Percentiles rank a stretch among this genome's conserved stretches.
Evolutionary conservation across 2,329 filamentous ascomycete genomes (phyloP).

Genomic region (Coniochaeta sp.): DNA sequence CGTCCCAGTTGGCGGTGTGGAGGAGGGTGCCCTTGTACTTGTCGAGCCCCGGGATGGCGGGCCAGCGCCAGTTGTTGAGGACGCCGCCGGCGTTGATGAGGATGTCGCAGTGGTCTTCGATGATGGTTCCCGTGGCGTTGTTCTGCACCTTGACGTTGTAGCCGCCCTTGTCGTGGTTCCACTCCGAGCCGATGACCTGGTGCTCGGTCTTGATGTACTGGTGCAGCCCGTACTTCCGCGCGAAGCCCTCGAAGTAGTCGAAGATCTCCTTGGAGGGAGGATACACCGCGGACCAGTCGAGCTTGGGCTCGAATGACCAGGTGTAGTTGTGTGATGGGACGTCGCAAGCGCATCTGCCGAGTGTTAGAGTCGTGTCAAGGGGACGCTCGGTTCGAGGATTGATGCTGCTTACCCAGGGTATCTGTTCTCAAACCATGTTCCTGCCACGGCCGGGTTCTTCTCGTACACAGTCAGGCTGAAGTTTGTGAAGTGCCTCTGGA

Average conservation of each 20-base stretch:
- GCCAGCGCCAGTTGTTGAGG: conserved; percentile 10
- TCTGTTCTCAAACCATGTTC: conserved; percentile 18
- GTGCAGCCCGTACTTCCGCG: conserved; percentile 25
- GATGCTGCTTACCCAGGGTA: not conserved
- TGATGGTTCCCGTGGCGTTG: not conserved
- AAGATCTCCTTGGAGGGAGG: conserved; percentile 44
- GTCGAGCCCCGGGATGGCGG: conserved; percentile 15
- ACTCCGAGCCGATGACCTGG: conserved; percentile 13
- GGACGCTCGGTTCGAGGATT: too few species aligned
- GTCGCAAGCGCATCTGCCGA: conserved; percentile 5
- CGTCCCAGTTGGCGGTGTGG: conserved; percentile 16
- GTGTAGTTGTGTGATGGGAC: conserved; percentile 47
- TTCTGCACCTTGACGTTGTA: conserved; percentile 9
- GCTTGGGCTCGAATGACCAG: conserved; percentile 42
- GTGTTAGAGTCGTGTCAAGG: not conserved
- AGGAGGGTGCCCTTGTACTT: conserved; percentile 17
- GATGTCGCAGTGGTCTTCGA: conserved; percentile 3
- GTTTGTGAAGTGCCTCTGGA: conserved; percentile 34
- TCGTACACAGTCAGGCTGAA: conserved; percentile 27
- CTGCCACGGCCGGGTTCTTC: conserved; percentile 18
- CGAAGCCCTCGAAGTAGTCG: conserved; percentile 42
- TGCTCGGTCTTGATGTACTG: conserved; percentile 17
- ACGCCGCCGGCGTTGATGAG: conserved; percentile 5
- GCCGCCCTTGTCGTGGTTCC: conserved; percentile 5
- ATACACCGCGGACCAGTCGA: conserved; percentile 49